Percentiles rank a stretch among this genome's conserved stretches.
Evolutionary conservation across 2,329 filamentous ascomycete species (phyloP).

Genomic region (Botrytis squamosa): DNA sequence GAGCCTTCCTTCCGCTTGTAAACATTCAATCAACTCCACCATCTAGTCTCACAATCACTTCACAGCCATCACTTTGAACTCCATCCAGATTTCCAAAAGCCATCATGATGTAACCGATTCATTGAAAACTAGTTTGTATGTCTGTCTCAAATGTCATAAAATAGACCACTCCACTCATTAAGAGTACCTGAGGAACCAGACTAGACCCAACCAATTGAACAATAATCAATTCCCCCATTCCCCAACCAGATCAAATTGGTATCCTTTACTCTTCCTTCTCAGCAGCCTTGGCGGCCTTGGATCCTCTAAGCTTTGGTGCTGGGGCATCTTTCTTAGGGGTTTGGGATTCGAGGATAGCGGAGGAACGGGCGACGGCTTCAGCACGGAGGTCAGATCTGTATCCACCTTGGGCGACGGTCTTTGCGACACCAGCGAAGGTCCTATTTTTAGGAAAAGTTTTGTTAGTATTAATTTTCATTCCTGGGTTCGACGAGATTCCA

Average conservation of each 20-base stretch:
- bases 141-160: conserved; percentile 13
- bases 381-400: conserved; percentile 81
- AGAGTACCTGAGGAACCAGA: conserved; percentile 12
- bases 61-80: background rate
- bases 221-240: conserved; percentile 22
- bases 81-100: background rate
- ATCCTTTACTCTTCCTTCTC: conserved; percentile 45
- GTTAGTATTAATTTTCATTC: background rate
- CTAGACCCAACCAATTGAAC: conserved; percentile 27
- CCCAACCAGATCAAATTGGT: conserved; percentile 30
- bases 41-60: conserved; percentile 5
- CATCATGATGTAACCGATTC: conserved; percentile 12
- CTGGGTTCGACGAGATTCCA: background rate
- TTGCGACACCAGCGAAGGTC: conserved; percentile 87
- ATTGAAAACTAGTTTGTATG: conserved; percentile 14
- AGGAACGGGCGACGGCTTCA: conserved; percentile 80
- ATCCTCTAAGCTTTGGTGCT: conserved; percentile 74
- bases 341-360: conserved; percentile 79
- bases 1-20: background rate
- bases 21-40: background rate
- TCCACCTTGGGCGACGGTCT: conserved; percentile 74
- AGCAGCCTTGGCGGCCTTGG: conserved; percentile 73
- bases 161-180: conserved; percentile 16
- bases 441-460: conserved; percentile 45
- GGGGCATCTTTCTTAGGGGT: conserved; percentile 72